These are phyloP conservation scores for Aphanomyces invadans DNA, from an alignment of 352 stramenopile species.

Conservation along the genomic window DNA sequence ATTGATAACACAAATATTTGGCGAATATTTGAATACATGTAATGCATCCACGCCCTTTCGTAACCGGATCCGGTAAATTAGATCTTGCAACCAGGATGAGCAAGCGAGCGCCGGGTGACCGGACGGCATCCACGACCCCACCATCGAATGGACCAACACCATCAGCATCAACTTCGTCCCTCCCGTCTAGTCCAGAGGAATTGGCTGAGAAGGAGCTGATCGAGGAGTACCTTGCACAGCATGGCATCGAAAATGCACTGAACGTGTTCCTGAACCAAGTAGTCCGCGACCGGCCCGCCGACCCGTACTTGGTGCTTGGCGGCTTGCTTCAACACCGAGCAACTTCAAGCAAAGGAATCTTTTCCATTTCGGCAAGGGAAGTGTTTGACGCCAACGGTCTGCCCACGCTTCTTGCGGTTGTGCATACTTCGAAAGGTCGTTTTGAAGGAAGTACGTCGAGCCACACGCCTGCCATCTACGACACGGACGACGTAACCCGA, in stretches of 20 bases:
- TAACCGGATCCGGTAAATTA: slow-evolving; percentile 11
- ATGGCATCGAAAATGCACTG: slow-evolving; percentile 54
- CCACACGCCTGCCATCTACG: slow-evolving; percentile 31
- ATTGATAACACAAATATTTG: too few relatives aligned
- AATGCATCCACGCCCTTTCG: too few relatives aligned
- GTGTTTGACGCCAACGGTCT: slow-evolving; percentile 38
- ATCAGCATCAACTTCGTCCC: neutral
- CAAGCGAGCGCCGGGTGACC: slow-evolving; percentile 13
- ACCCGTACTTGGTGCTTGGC: slow-evolving; percentile 66
- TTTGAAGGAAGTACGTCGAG: slow-evolving; percentile 48
- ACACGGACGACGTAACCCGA: slow-evolving; percentile 36
- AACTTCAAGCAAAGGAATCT: slow-evolving; percentile 56
- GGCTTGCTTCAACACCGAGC: slow-evolving; percentile 48
- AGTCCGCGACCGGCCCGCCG: slow-evolving; percentile 47
- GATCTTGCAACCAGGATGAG: slow-evolving; percentile 5
- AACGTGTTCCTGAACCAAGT: slow-evolving; percentile 71
- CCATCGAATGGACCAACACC: neutral
- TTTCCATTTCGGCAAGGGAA: slow-evolving; percentile 51
- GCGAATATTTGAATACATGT: too few relatives aligned
- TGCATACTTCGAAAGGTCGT: slow-evolving; percentile 63
- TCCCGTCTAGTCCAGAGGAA: slow-evolving; percentile 24
- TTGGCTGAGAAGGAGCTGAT: slow-evolving; percentile 60
- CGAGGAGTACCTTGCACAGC: slow-evolving; percentile 60
- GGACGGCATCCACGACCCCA: neutral
- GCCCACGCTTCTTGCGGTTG: slow-evolving; percentile 40